Conservation (phyloP, 2,329 filamentous ascomycete genomes). For the Thelonectria olida region DNA sequence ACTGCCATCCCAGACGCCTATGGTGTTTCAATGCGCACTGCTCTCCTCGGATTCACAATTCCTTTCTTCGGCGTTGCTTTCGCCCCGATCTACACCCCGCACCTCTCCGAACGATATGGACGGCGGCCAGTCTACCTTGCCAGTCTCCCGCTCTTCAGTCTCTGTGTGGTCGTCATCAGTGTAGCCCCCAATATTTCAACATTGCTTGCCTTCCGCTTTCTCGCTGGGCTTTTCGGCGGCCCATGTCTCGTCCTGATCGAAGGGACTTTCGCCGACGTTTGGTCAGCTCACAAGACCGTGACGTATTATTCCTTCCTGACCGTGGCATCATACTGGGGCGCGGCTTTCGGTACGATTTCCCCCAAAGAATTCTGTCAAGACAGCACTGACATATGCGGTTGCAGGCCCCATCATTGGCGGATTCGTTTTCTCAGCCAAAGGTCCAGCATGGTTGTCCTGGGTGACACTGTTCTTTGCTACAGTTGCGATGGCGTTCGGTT, state of each 20-base stretch:
- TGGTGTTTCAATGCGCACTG: slow-evolving; percentile 7
- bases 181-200: slow-evolving; percentile 14
- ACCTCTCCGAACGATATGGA: slow-evolving; percentile 15
- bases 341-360: slow-evolving; percentile 8
- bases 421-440: slow-evolving; percentile 11
- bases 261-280: slow-evolving; percentile 15
- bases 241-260: slow-evolving; percentile 15
- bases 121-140: slow-evolving; percentile 11
- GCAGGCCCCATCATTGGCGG: slow-evolving; percentile 14
- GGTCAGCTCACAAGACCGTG: slow-evolving; percentile 14
- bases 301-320: slow-evolving; percentile 20
- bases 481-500: slow-evolving; percentile 11
- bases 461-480: slow-evolving; percentile 14
- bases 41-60: slow-evolving; percentile 17
- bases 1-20: slow-evolving; percentile 7
- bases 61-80: slow-evolving; percentile 13
- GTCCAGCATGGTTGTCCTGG: slow-evolving; percentile 18
- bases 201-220: slow-evolving; percentile 14
- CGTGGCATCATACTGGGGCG: slow-evolving; percentile 9
- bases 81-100: slow-evolving; percentile 16
- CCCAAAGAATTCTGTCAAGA: not conserved
- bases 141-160: slow-evolving; percentile 10
- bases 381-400: not conserved
- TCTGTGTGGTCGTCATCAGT: slow-evolving; percentile 20
- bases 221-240: slow-evolving; percentile 13